These are phyloP conservation scores for Elymus sibiricus DNA, from an alignment of 176 grass and related monocot genomes.

Conservation along the genomic window DNA sequence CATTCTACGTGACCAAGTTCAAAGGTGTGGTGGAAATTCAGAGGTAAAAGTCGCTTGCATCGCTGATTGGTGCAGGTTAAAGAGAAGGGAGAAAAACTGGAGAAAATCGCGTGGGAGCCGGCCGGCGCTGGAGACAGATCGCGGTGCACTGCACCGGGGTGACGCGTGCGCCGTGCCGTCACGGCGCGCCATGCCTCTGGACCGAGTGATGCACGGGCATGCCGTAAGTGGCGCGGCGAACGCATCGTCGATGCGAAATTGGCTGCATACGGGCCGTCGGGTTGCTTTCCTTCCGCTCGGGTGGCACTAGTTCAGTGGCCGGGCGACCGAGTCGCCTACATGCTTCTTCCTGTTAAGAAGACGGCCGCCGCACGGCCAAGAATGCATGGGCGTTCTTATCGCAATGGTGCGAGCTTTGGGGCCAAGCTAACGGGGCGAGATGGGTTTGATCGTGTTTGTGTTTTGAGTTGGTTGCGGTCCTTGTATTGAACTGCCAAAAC, in stretches of 20 bases:
- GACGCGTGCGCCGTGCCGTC: background rate
- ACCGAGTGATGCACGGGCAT: background rate
- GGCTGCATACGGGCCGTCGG: background rate
- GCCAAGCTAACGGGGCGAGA: background rate
- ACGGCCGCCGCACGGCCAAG: background rate
- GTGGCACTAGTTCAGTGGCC: background rate
- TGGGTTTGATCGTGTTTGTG: background rate
- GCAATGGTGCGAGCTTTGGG: background rate
- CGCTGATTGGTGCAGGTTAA: background rate
- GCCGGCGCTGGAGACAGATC: background rate
- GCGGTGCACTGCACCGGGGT: background rate
- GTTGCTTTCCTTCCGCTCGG: conserved; percentile 13
- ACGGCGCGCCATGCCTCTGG: background rate
- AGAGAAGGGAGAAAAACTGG: background rate
- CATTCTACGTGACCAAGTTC: background rate
- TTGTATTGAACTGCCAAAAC: too few species aligned
- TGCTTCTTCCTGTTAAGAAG: background rate
- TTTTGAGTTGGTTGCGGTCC: background rate
- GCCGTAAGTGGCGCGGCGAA: background rate
- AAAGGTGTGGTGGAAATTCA: background rate
- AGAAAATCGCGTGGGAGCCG: background rate
- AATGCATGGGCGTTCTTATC: background rate
- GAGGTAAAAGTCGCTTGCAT: background rate
- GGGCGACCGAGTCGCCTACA: background rate
- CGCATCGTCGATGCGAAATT: background rate